These are phyloP conservation scores for Aspergillus novoparasiticus DNA, from an alignment of 2,329 filamentous ascomycete genomes.

Conservation along the genomic window DNA sequence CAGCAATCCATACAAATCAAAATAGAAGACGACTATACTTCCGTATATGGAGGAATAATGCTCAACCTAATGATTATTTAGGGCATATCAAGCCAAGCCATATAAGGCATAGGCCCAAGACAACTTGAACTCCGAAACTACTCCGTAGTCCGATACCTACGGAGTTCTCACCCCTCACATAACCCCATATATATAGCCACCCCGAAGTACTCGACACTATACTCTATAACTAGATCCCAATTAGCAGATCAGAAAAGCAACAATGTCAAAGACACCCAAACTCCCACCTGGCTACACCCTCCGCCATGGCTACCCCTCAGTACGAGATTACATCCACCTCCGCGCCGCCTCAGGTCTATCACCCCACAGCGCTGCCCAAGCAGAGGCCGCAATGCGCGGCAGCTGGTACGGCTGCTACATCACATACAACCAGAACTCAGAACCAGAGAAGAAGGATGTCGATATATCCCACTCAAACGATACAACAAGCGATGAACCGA, in stretches of 20 bases:
- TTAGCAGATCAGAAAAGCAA: background rate
- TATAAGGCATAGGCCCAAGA: background rate
- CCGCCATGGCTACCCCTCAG: constrained; percentile 36
- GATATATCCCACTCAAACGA: background rate
- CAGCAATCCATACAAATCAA: background rate
- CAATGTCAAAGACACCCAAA: background rate
- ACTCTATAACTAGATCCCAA: background rate
- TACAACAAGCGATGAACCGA: background rate
- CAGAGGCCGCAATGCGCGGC: constrained; percentile 35
- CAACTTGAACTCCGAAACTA: background rate
- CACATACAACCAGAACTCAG: constrained; percentile 22
- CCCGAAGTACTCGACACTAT: background rate
- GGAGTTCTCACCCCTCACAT: background rate
- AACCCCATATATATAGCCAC: background rate
- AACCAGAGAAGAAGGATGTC: background rate
- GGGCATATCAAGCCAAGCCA: background rate
- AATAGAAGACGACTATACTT: background rate
- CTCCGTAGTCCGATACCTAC: background rate
- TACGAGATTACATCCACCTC: constrained; percentile 43
- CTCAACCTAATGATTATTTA: background rate
- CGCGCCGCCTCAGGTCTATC: constrained; percentile 41
- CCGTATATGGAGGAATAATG: background rate
- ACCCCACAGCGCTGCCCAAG: constrained; percentile 42
- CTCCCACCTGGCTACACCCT: constrained; percentile 42
- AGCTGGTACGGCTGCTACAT: constrained; percentile 51